Evolutionary conservation across 2,329 filamentous ascomycete species (phyloP).

Genomic region (Sporothrix curviconia): DNA sequence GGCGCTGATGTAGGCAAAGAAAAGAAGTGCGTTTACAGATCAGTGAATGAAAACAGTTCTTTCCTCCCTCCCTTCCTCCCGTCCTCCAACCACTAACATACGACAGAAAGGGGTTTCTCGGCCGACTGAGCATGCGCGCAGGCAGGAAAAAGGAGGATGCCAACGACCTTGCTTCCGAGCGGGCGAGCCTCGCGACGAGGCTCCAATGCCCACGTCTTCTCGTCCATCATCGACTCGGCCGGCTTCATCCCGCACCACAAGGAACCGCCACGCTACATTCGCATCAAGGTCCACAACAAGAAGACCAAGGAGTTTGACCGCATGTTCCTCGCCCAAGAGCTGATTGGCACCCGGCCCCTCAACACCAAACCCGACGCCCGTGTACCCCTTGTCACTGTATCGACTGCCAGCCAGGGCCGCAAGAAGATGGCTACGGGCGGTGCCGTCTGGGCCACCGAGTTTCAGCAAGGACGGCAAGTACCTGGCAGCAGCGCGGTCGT

Average conservation of each 20-base stretch:
- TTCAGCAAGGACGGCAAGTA: constrained; percentile 88
- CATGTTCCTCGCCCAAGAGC: constrained; percentile 85
- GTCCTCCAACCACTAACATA: background rate
- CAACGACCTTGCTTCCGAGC: constrained; percentile 65
- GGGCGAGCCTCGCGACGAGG: constrained; percentile 62
- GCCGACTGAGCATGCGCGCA: constrained; percentile 65
- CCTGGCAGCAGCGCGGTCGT: constrained; percentile 83
- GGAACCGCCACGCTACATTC: constrained; percentile 85
- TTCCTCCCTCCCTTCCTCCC: background rate
- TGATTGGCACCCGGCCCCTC: constrained; percentile 53
- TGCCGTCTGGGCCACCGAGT: constrained; percentile 87
- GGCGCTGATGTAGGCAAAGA: constrained; percentile 45
- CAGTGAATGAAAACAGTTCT: no score
- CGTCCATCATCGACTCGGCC: constrained; percentile 61
- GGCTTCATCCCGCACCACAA: constrained; percentile 83
- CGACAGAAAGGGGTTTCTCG: constrained; percentile 79
- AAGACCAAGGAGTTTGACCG: constrained; percentile 75
- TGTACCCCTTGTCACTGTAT: constrained; percentile 24
- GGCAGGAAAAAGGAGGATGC: constrained; percentile 64
- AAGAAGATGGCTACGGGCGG: constrained; percentile 42
- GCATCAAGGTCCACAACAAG: constrained; percentile 74
- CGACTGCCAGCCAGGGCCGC: constrained; percentile 31
- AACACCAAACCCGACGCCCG: constrained; percentile 23
- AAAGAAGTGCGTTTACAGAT: constrained; percentile 62
- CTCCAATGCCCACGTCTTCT: constrained; percentile 76